These are phyloP conservation scores for Gaultheria prostrata DNA, from an alignment of 148 eudicot genomes.

Conservation along the genomic window DNA sequence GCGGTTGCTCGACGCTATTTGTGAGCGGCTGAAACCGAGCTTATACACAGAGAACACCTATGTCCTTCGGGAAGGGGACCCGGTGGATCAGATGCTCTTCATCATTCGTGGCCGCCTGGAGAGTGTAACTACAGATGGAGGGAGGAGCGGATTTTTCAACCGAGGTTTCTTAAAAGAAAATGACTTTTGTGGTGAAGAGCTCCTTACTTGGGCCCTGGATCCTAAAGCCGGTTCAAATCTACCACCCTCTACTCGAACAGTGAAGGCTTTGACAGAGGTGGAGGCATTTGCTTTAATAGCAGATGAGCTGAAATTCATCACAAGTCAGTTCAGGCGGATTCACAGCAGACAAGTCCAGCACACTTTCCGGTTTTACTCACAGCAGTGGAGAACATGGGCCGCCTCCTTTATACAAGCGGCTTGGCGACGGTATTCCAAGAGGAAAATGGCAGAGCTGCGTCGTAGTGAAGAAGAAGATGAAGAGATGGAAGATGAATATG, in stretches of 20 bases:
- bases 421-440: slow-evolving; percentile 37
- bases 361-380: slow-evolving; percentile 42
- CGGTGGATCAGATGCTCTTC: slow-evolving; percentile 42
- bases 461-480: slow-evolving; percentile 25
- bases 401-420: slow-evolving; percentile 42
- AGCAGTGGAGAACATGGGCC: slow-evolving; percentile 48
- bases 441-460: slow-evolving; percentile 28
- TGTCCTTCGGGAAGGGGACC: slow-evolving; percentile 39
- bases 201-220: slow-evolving; percentile 42
- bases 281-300: slow-evolving; percentile 42
- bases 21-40: slow-evolving; percentile 42
- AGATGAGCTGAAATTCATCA: slow-evolving; percentile 39
- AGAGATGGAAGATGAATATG: slow-evolving; percentile 28
- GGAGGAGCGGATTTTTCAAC: slow-evolving; percentile 43
- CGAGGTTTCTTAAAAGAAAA: slow-evolving; percentile 37
- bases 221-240: slow-evolving; percentile 38
- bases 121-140: slow-evolving; percentile 43
- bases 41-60: slow-evolving; percentile 35
- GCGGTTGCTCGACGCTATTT: slow-evolving; percentile 40
- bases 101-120: slow-evolving; percentile 45
- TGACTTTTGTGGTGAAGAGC: slow-evolving; percentile 46
- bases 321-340: slow-evolving; percentile 37
- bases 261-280: slow-evolving; percentile 39
- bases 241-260: slow-evolving; percentile 39
- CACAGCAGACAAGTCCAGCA: slow-evolving; percentile 45